Evolutionary conservation across 1,284 basidiomycete species (phyloP).

Genomic region (Golubevia pallescens): DNA sequence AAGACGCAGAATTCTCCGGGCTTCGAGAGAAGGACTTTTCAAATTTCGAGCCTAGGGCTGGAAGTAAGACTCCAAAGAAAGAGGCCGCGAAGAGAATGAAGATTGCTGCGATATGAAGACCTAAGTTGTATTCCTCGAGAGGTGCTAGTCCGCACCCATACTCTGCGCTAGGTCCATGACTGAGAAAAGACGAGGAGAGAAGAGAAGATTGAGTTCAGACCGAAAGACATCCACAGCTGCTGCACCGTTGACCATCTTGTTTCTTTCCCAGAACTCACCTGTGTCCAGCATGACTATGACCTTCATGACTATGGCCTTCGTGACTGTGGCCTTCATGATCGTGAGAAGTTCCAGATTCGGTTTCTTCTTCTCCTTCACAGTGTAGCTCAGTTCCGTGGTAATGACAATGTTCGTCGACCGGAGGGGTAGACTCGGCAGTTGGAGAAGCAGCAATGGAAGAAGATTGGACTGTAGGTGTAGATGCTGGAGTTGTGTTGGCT

Average conservation of each 20-base stretch:
- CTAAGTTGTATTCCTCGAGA: slow-evolving; percentile 62
- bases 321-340: slow-evolving; percentile 14
- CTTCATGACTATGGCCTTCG: slow-evolving; percentile 10
- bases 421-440: background rate
- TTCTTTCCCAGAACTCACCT: slow-evolving; percentile 9
- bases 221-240: too few relatives aligned
- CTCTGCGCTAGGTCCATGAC: slow-evolving; percentile 64
- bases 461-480: background rate
- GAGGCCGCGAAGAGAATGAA: slow-evolving; percentile 66
- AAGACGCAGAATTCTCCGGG: background rate
- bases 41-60: slow-evolving; percentile 28
- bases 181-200: slow-evolving; percentile 51
- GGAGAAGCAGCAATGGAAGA: background rate
- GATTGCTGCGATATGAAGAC: slow-evolving; percentile 66
- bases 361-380: slow-evolving; percentile 17
- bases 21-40: slow-evolving; percentile 4
- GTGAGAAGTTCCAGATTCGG: background rate
- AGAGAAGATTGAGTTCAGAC: background rate
- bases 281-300: slow-evolving; percentile 21
- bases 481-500: background rate
- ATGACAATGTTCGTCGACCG: background rate
- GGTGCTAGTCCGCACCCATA: slow-evolving; percentile 59
- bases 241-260: too few relatives aligned
- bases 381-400: slow-evolving; percentile 6
- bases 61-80: slow-evolving; percentile 62